Percentiles rank a stretch among this genome's conserved stretches.
Evolutionary conservation across 2,329 filamentous ascomycete genomes (phyloP).

Genomic region (Nemania sp.): DNA sequence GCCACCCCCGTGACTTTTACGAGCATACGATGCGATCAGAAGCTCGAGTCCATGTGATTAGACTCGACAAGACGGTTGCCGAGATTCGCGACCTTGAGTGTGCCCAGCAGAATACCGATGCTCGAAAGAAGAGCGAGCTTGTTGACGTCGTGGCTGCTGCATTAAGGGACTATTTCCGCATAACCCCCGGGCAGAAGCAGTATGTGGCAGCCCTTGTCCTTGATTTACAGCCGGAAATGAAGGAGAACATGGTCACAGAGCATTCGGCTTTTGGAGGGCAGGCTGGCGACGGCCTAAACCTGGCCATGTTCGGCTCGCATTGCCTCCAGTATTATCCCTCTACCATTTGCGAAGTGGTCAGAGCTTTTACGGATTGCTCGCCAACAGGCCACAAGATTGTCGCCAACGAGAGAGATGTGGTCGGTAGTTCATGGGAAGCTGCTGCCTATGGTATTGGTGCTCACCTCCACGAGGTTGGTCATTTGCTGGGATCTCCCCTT

Average conservation of each 20-base stretch:
- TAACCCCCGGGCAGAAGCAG: constrained; percentile 75
- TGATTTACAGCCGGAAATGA: constrained; percentile 85
- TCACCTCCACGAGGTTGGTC: constrained; percentile 88
- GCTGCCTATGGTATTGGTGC: constrained; percentile 92
- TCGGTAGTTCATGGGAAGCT: constrained; percentile 93
- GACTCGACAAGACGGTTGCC: constrained; percentile 79
- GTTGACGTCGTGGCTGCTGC: constrained; percentile 79
- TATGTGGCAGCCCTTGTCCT: constrained; percentile 87
- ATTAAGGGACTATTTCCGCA: constrained; percentile 76
- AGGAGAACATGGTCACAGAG: constrained; percentile 70
- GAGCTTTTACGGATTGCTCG: constrained; percentile 88
- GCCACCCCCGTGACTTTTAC: constrained; percentile 74
- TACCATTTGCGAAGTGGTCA: constrained; percentile 85
- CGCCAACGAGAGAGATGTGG: constrained; percentile 84
- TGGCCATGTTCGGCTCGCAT: constrained; percentile 92
- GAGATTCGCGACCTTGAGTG: constrained; percentile 79
- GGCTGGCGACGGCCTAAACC: constrained; percentile 72
- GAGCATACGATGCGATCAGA: constrained; percentile 81
- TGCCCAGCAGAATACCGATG: constrained; percentile 76
- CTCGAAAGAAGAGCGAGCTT: constrained; percentile 72
- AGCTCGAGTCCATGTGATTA: constrained; percentile 85
- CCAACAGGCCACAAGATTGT: constrained; percentile 80
- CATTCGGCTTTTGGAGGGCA: constrained; percentile 84
- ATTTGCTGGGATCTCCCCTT: constrained; percentile 87
- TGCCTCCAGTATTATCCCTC: constrained; percentile 89